Base-by-base conservation (phyloP, 257 asterid genomes). In the Gardenia jasminoides region DNA sequence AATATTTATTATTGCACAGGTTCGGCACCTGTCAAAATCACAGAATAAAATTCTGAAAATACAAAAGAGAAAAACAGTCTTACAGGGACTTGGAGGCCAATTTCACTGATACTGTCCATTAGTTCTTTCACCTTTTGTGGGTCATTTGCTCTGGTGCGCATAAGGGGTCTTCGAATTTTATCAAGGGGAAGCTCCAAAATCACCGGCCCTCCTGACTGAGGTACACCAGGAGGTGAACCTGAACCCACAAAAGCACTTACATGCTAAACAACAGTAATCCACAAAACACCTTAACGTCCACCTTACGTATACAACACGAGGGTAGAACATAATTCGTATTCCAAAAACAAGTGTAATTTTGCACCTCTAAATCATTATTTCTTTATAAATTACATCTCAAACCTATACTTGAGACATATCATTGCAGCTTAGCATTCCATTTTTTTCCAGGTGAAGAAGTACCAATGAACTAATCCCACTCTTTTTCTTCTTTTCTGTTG, bases 31-130 rank as follows among this genome's bases (percentile, higher is more conserved):
- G n/a, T n/a, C n/a, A 69, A 22, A 78, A 68, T 22, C 26, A 75
- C 36, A 61, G 70, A 31, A 16, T 28, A 7, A 10, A 31, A 74
- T 68, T 11, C 6, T 31, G 24, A 52, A 65, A 66, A 67, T 62
- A 50, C 58, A 44, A 65, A 36, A 41, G 67, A 10, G 33, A 72
- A 31, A n/a, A 31, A 31, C 67, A 74, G 62, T 39, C 92, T 93
- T 89, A 95, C 98, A n/a, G 99, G 99, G 28, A 93, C 97, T 92
- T 95, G 99, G 64, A 95, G 97, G 62, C 99, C 99, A 68, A 95
- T 93, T 86, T 91, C 88, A 39, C 72, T 71, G 44, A 95, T 93
- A 73, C 98, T 95, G 9, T 90, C 93, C 97, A 89, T 91, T 74
- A 95, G 92, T 69, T 93, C 92, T 84, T 88, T 83, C 80, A 95